These are phyloP conservation scores for Wickerhamomyces alni DNA, from an alignment of 805 yeast species.

Conservation along the genomic window DNA sequence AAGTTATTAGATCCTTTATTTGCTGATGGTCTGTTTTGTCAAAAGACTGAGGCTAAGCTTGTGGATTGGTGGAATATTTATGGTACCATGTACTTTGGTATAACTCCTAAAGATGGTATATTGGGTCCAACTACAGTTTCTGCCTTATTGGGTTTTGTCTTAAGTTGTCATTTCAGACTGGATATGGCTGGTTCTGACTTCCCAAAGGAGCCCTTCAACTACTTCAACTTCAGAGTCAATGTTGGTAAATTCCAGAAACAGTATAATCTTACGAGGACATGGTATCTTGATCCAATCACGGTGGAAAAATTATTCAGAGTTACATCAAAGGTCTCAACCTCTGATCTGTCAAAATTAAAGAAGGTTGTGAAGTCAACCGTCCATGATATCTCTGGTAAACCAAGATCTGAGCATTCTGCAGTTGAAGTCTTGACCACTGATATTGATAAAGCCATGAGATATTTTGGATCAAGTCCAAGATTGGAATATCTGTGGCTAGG, in stretches of 20 bases:
- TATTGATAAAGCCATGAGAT: constrained; percentile 24
- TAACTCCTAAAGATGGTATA: constrained; percentile 41
- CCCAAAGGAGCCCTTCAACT: constrained; percentile 83
- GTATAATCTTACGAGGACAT: constrained; percentile 42
- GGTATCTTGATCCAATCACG: constrained; percentile 54
- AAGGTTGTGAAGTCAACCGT: constrained; percentile 69
- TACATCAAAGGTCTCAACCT: constrained; percentile 37
- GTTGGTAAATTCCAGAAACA: constrained; percentile 78
- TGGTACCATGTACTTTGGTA: constrained; percentile 43
- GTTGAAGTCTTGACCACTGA: constrained; percentile 34
- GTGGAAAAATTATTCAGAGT: constrained; percentile 40
- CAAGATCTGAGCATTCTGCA: constrained; percentile 27
- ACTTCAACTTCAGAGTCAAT: constrained; percentile 58
- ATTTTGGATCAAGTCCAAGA: constrained; percentile 26
- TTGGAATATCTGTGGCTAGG: constrained; percentile 43
- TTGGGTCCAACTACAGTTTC: constrained; percentile 67
- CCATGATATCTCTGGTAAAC: constrained; percentile 50
- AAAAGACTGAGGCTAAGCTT: constrained; percentile 67
- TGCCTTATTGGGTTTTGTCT: constrained; percentile 71
- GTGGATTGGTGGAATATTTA: constrained; percentile 75
- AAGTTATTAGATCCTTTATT: constrained; percentile 59
- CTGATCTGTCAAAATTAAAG: constrained; percentile 46
- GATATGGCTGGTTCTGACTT: constrained; percentile 54
- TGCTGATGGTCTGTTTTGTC: constrained; percentile 84
- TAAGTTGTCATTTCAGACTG: constrained; percentile 60